Base-by-base conservation (phyloP, 2,329 filamentous ascomycete genomes). In the Fusarium succisae region DNA sequence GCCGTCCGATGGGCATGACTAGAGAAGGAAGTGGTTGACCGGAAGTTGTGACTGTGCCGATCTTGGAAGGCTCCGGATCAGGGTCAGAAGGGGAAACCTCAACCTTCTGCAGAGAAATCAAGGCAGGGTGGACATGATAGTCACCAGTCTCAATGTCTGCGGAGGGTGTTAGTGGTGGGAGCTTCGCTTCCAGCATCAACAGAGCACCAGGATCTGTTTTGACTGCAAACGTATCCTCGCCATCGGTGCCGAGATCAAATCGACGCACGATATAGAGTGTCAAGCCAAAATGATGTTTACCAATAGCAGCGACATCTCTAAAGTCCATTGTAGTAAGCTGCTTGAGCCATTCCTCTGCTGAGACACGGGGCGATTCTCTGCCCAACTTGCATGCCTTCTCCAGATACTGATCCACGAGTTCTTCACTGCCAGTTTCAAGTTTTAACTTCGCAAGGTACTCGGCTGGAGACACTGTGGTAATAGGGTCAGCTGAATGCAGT, bases 201-300 rank as follows among this genome's bases (percentile, higher is more conserved):
- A 48, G 9, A 48, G 45, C 28, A 2, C 1, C 28, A 24, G 28
- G 7, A 24, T 32, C 0, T 24, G 28, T 24, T 32, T 0, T 2
- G 22, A 51, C n/a, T 13, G 47, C 30, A 24, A 32, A 51, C 0
- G 47, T 18, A 4, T 24, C 8, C 30, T n/a, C 11, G 4, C 15
- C 30, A 24, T 32, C 1, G 11, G 4, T 50, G 22, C 28, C 28
- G 0, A 50, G 28, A 9, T 50, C 4, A 3, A 50, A 50, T 13
- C 11, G 5, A 2, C 0, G 7, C 15, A 32, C 28, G 1, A 1
- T 3, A 13, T 18, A 0, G 14, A n/a, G 1, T 1, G 28, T 50
- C 28, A 50, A 32, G 15, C 1, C 22, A 30, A 22, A 48, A 1
- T 6, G 28, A 32, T 30, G 47, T 5, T 32, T n/a, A 13, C 15